These are phyloP conservation scores for Exophiala aquamarina DNA, from an alignment of 2,329 filamentous ascomycete genomes.

Conservation along the genomic window DNA sequence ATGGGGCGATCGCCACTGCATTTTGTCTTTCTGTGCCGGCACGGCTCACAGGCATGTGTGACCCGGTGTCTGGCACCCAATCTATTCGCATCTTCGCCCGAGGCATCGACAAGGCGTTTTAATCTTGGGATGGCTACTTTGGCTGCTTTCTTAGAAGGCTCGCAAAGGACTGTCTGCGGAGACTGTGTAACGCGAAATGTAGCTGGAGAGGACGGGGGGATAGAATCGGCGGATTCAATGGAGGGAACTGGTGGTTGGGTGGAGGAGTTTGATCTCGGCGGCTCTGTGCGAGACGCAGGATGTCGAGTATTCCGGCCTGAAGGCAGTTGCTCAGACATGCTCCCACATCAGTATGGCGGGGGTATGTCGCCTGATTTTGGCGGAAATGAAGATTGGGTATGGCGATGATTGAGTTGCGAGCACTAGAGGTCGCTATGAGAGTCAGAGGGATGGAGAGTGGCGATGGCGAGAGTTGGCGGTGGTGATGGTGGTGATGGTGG, in stretches of 20 bases:
- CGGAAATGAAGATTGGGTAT: no score
- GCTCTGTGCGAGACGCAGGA: background rate
- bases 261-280: constrained; percentile 8
- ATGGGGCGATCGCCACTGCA: constrained; percentile 43
- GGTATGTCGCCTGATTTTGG: no score
- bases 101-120: constrained; percentile 24
- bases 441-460: no score
- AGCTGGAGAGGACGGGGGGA: background rate
- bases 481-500: background rate
- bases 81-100: constrained; percentile 12
- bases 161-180: constrained; percentile 10
- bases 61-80: constrained; percentile 28
- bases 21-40: constrained; percentile 44
- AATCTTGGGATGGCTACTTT: constrained; percentile 35
- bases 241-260: constrained; percentile 13
- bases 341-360: background rate
- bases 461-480: no score
- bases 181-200: constrained; percentile 25
- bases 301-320: constrained; percentile 7
- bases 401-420: no score
- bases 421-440: no score
- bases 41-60: constrained; percentile 42
- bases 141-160: constrained; percentile 18
- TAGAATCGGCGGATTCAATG: constrained; percentile 14
- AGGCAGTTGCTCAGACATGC: constrained; percentile 13